phyloP scores from a whole-genome alignment of 2,329 filamentous ascomycete genomes.

The Trichophyton schoenleinii region DNA sequence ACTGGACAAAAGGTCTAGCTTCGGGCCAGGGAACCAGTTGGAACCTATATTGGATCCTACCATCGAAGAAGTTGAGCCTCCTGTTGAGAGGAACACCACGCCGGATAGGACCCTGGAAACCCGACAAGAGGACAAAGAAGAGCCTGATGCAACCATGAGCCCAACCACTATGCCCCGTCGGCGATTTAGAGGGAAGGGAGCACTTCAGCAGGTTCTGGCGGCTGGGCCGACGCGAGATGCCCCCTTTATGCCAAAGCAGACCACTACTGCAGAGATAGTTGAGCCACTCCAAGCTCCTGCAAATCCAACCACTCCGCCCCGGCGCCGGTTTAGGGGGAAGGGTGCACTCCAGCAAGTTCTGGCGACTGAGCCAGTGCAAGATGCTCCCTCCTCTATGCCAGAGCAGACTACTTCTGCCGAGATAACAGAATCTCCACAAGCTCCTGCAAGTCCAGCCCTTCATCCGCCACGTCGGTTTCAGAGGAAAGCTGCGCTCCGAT shows the following conservation, averaged over 20 bases:
- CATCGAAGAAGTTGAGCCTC: not conserved
- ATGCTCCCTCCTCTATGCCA: not conserved
- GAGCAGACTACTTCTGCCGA: not conserved
- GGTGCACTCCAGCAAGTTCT: not conserved
- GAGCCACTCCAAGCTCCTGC: not conserved
- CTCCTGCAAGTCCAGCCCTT: not conserved
- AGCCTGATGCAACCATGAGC: not conserved
- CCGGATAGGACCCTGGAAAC: not conserved
- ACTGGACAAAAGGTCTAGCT: slow-evolving; percentile 23
- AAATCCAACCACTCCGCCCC: not conserved
- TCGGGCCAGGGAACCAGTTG: slow-evolving; percentile 10
- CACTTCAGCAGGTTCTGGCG: not conserved
- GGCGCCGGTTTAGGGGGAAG: not conserved
- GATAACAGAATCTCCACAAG: not conserved
- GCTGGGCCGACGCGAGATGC: not conserved
- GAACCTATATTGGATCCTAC: not conserved
- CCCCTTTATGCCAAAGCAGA: not conserved
- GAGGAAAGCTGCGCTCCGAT: not conserved
- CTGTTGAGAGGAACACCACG: not conserved
- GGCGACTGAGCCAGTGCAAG: not conserved
- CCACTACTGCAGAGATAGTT: not conserved
- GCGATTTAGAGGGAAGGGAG: not conserved
- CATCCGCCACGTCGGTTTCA: not conserved
- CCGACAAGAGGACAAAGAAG: not conserved
- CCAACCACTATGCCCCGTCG: not conserved